Percentiles rank a stretch among this genome's conserved stretches.
These are phyloP conservation scores for Phylloporus scabripes DNA, from an alignment of 768 basidiomycete genomes.

Conservation along the genomic window DNA sequence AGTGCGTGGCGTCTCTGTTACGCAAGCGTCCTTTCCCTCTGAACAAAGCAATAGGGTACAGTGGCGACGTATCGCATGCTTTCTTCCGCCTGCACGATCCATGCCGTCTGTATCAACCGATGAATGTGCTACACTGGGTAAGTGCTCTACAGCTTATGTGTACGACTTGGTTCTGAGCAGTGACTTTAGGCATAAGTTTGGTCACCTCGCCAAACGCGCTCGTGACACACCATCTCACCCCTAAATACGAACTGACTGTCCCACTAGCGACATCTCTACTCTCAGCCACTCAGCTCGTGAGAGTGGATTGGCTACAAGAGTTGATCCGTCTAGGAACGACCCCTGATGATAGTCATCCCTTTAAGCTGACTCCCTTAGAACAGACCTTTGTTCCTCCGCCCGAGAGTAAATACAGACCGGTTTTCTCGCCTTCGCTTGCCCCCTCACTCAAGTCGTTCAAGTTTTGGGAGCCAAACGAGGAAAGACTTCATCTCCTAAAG, in stretches of 20 bases:
- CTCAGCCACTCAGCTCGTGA: slow-evolving; percentile 54
- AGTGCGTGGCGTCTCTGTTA: slow-evolving; percentile 34
- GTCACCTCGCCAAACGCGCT: slow-evolving; percentile 39
- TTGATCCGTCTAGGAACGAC: slow-evolving; percentile 47
- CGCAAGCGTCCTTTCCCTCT: neutral
- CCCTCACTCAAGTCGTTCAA: slow-evolving; percentile 45
- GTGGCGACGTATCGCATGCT: slow-evolving; percentile 51
- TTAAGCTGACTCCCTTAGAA: slow-evolving; percentile 41
- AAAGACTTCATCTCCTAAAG: slow-evolving; percentile 49
- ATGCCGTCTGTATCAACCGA: slow-evolving; percentile 35
- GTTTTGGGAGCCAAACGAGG: slow-evolving; percentile 67
- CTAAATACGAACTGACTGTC: slow-evolving; percentile 45
- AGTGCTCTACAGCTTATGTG: slow-evolving; percentile 14
- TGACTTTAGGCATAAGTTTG: slow-evolving; percentile 45
- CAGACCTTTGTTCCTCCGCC: slow-evolving; percentile 45
- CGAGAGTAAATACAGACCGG: slow-evolving; percentile 53
- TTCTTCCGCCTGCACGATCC: slow-evolving; percentile 34
- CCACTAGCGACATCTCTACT: slow-evolving; percentile 55
- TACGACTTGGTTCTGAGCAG: neutral
- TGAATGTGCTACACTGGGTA: slow-evolving; percentile 52
- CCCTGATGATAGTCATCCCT: slow-evolving; percentile 29
- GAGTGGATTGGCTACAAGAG: slow-evolving; percentile 61
- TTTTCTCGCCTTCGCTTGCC: slow-evolving; percentile 47
- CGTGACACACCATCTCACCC: slow-evolving; percentile 61
- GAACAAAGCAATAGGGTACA: slow-evolving; percentile 34